phyloP scores from a whole-genome alignment of 2,329 filamentous ascomycete species.

The Rhynchosporium graminicola region DNA sequence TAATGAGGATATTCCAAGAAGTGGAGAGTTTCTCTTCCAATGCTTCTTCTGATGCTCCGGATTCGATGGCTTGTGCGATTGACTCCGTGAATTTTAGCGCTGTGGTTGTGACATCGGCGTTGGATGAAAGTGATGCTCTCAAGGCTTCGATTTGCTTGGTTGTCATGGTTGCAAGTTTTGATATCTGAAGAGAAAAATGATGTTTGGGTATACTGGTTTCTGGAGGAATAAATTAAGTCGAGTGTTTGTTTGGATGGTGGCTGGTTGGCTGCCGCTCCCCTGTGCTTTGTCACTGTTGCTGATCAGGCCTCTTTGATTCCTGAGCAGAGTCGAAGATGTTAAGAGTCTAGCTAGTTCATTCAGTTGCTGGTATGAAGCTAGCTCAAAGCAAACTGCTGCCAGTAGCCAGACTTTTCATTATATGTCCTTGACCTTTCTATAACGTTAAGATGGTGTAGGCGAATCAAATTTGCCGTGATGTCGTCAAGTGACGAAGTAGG shows the following conservation, averaged over 20 bases:
- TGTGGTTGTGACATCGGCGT: not conserved
- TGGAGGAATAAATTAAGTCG: too few species aligned
- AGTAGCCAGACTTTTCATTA: too few species aligned
- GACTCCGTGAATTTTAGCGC: not conserved
- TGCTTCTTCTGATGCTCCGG: not conserved
- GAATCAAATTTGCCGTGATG: not conserved
- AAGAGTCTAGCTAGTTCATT: too few species aligned
- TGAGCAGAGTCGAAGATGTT: too few species aligned
- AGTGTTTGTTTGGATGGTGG: too few species aligned
- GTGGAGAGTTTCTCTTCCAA: slow-evolving; percentile 9
- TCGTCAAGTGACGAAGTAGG: not conserved
- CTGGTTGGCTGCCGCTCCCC: too few species aligned
- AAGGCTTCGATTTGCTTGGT: not conserved
- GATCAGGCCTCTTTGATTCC: too few species aligned
- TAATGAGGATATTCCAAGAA: not conserved
- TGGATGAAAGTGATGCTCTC: not conserved
- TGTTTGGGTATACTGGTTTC: too few species aligned
- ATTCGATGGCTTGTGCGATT: not conserved
- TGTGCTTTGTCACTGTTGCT: not conserved
- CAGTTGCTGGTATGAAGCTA: too few species aligned
- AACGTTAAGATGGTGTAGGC: too few species aligned
- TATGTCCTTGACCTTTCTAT: not conserved
- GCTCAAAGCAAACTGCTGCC: too few species aligned
- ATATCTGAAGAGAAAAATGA: not conserved
- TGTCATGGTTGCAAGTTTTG: not conserved